phyloP scores from a whole-genome alignment of 495 filamentous ascomycete species.

The Penicillium cataractarum region DNA sequence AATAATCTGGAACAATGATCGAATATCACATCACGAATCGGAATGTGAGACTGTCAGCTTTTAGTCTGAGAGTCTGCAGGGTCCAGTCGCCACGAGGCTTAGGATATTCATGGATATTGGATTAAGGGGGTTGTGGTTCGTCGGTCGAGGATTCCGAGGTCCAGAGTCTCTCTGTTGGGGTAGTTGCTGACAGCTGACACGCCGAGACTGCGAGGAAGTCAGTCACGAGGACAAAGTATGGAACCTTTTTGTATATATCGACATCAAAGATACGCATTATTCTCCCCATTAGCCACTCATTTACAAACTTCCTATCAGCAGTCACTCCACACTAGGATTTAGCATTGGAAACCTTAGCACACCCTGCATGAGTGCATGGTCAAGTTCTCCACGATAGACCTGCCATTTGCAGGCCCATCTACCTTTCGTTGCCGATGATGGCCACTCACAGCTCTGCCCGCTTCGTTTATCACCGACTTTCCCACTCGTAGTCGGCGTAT shows the following conservation, averaged over 20 bases:
- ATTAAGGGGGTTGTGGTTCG: neutral
- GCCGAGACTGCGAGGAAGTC: neutral
- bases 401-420: neutral
- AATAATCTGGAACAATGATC: slow-evolving; percentile 4
- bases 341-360: slow-evolving; percentile 1
- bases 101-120: neutral
- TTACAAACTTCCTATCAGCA: neutral
- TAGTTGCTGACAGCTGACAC: neutral
- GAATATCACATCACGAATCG: neutral
- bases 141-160: neutral
- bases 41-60: neutral
- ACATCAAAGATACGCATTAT: neutral
- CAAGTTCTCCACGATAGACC: neutral
- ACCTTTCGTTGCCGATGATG: neutral
- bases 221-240: neutral
- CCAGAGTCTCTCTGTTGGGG: neutral
- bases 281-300: neutral
- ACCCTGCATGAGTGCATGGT: neutral
- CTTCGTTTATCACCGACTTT: slow-evolving; percentile 10
- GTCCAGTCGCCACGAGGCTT: neutral
- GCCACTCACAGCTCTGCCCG: slow-evolving; percentile 16
- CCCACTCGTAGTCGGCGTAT: neutral
- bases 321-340: neutral
- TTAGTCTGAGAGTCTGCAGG: neutral
- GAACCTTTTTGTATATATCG: neutral